Evolutionary conservation across 176 grass and related monocot species (phyloP).

Genomic region (Zizania latifolia): DNA sequence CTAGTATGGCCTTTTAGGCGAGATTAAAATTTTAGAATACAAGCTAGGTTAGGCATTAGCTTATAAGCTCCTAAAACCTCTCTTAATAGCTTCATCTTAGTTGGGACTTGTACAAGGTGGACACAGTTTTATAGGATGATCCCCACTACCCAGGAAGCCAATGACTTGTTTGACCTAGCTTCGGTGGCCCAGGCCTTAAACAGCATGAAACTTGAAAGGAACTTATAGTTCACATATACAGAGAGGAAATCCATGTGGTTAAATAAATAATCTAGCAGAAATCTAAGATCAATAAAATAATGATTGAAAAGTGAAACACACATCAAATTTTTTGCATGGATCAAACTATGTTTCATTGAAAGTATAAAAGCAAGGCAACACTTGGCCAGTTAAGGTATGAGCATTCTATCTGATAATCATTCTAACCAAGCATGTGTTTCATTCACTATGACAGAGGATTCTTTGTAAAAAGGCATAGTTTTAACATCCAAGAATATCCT

Average conservation of each 20-base stretch:
- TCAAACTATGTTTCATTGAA: background rate
- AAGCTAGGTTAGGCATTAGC: background rate
- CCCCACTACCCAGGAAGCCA: background rate
- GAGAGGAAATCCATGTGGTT: background rate
- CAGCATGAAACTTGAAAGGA: conserved; percentile 2
- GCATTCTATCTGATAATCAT: background rate
- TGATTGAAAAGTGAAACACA: conserved; percentile 2
- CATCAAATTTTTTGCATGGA: background rate
- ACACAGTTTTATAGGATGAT: background rate
- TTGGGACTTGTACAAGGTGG: conserved; percentile 6
- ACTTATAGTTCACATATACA: conserved; percentile 6
- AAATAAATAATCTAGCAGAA: background rate
- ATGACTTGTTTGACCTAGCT: background rate
- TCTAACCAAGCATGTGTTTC: conserved; percentile 1
- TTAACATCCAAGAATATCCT: background rate
- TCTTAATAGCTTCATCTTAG: conserved; percentile 12
- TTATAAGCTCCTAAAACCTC: background rate
- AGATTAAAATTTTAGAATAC: background rate
- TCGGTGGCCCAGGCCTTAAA: background rate
- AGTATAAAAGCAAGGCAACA: background rate
- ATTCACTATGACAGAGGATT: background rate
- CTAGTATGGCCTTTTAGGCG: background rate
- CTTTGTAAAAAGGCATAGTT: background rate
- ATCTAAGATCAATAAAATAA: background rate
- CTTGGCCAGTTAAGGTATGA: background rate